Evolutionary conservation across 192 early-diverging fungal species (phyloP), one percentile per base, ranked within the genome.

Genomic region (Dispira parvispora): DNA sequence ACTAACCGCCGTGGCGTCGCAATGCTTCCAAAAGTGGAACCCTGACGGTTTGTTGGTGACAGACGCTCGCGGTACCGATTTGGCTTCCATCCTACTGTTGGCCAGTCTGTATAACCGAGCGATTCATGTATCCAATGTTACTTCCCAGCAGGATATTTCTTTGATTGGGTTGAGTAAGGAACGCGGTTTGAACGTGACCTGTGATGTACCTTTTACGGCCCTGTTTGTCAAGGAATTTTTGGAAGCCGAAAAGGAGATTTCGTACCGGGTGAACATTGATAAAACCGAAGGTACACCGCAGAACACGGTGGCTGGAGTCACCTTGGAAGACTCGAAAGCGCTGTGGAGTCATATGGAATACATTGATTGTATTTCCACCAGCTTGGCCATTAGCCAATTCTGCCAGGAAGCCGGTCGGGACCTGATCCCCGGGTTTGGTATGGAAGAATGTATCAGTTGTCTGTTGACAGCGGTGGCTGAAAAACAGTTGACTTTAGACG

Each of bases 351-450:
- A 88, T 45, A 65, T 94, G 60, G 65, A 82, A 9, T 69, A 73
- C 53, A 89, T 99, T 65, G 96, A 99, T 73, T 95, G 92, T 70
- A 91, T 99, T 81, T 80, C 85, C 32, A 78, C 91, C 18, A 90
- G 92, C 18, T 53, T n/a, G 12, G n/a, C 43, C 10, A 25, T 61
- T 38, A 38, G 28, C 45, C 38, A 43, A 21, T 21, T 61, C 42
- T 61, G 58, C n/a, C 11, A 16, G 5, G 74, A 82, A 60, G 71
- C 73, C 60, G 77, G 76, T 11, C 72, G 71, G 44, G 62, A 69
- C 27, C 63, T 62, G 16, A 62, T 72, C 52, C 69, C 75, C 13
- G 63, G 65, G 26, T 66, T 75, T 27, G 84, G 84, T 63, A 70
- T 89, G 57, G 75, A 79, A 55, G 87, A 88, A 62, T 74, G 84